Conservation (phyloP, 2,329 filamentous ascomycete genomes). For the Penicillium sp. region DNA sequence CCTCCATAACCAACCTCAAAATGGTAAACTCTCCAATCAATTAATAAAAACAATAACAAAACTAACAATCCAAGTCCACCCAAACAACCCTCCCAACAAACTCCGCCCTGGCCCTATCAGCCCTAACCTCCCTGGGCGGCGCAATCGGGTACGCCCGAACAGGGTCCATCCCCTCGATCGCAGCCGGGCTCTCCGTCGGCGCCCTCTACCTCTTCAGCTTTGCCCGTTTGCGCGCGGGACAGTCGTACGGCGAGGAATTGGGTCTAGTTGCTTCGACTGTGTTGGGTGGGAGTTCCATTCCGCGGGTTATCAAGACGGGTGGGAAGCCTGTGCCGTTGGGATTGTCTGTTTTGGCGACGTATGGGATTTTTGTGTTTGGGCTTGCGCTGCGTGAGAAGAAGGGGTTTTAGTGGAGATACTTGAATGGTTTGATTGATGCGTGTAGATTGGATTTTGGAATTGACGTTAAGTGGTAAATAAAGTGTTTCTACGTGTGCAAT, state of each 20-base stretch:
- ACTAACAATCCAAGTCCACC: constrained; percentile 8
- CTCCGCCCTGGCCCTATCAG: constrained; percentile 71
- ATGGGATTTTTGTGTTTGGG: constrained; percentile 75
- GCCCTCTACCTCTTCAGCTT: constrained; percentile 71
- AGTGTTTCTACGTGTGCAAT: too few relatives aligned
- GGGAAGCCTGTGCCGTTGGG: constrained; percentile 75
- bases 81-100: constrained; percentile 32
- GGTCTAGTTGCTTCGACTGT: constrained; percentile 83
- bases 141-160: constrained; percentile 80
- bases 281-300: constrained; percentile 76
- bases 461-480: too few relatives aligned
- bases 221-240: constrained; percentile 66
- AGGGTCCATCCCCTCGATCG: constrained; percentile 77
- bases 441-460: too few relatives aligned
- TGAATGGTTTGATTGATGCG: constrained; percentile 1
- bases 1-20: background rate
- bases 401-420: constrained; percentile 11
- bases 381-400: constrained; percentile 51
- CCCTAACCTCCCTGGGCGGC: constrained; percentile 79
- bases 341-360: constrained; percentile 70
- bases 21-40: too few relatives aligned
- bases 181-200: constrained; percentile 78
- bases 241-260: constrained; percentile 79
- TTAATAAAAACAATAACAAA: background rate
- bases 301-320: constrained; percentile 71